Conservation (phyloP, 345 rosid species). For the Heritiera littoralis region DNA sequence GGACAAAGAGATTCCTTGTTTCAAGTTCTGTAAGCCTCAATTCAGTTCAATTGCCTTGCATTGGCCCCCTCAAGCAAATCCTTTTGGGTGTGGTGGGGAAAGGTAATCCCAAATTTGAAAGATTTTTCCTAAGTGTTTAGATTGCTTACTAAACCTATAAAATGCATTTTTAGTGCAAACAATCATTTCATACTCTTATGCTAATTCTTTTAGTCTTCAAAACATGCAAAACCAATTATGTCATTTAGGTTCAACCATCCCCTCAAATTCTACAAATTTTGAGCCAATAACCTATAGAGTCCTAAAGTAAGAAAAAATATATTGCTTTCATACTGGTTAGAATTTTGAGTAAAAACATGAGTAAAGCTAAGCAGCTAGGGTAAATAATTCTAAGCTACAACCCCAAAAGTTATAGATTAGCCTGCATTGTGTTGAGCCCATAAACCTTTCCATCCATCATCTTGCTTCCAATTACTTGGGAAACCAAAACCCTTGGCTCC, state of each 20-base stretch:
- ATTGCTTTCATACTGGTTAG: not conserved
- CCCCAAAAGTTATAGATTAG: not conserved
- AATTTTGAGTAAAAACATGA: not conserved
- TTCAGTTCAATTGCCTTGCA: not conserved
- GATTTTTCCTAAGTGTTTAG: not conserved
- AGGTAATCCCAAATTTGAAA: not conserved
- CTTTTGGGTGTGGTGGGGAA: not conserved
- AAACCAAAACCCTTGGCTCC: not conserved
- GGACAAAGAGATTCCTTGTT: slow-evolving; percentile 22
- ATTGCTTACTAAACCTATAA: not conserved
- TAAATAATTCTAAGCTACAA: not conserved
- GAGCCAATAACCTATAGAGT: not conserved
- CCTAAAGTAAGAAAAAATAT: not conserved
- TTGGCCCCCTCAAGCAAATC: not conserved
- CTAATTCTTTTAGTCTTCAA: not conserved
- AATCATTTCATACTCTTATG: not conserved
- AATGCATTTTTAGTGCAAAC: not conserved
- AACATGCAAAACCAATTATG: not conserved
- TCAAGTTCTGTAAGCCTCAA: not conserved
- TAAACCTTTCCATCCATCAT: not conserved
- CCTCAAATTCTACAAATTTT: not conserved
- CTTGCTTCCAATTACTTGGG: not conserved
- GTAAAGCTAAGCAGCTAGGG: slow-evolving; percentile 1
- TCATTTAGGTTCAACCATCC: not conserved
- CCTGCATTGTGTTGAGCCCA: slow-evolving; percentile 28